phyloP scores from a whole-genome alignment of 140 eudicot species.

The Cichorium intybus region DNA sequence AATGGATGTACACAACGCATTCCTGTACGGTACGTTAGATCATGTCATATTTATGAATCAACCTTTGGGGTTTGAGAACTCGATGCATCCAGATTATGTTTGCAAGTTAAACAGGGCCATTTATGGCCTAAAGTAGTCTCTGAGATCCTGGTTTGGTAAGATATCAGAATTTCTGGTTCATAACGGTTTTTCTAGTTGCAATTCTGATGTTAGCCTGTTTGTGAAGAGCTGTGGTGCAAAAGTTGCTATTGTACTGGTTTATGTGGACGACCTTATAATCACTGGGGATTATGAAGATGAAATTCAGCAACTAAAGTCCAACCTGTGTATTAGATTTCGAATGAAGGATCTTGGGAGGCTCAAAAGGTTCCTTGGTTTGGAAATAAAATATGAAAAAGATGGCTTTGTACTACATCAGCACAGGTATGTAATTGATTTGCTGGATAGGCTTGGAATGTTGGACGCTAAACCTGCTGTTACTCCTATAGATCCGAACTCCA shows the following conservation, averaged over 20 bases:
- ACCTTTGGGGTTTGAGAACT: background rate
- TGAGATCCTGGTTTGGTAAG: background rate
- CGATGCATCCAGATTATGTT: background rate
- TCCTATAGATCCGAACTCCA: background rate
- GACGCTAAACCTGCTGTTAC: background rate
- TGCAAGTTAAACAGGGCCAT: background rate
- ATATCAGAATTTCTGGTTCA: background rate
- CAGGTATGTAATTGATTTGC: too few relatives aligned
- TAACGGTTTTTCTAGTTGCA: background rate
- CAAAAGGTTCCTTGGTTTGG: too few relatives aligned
- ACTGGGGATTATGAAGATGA: background rate
- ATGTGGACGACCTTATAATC: background rate
- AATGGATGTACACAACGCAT: background rate
- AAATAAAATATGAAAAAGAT: background rate
- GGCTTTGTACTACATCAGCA: too few relatives aligned
- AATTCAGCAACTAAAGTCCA: background rate
- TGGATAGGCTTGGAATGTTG: background rate
- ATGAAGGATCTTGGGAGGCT: too few relatives aligned
- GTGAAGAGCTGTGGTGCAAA: too few relatives aligned
- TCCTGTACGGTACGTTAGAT: background rate
- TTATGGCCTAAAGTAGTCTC: background rate
- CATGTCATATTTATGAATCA: background rate
- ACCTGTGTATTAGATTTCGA: too few relatives aligned
- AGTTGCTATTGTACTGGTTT: background rate
- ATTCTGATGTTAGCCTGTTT: too few relatives aligned